Conservation (phyloP, 2,329 filamentous ascomycete genomes). For the Neopestalotiopsis sp. region DNA sequence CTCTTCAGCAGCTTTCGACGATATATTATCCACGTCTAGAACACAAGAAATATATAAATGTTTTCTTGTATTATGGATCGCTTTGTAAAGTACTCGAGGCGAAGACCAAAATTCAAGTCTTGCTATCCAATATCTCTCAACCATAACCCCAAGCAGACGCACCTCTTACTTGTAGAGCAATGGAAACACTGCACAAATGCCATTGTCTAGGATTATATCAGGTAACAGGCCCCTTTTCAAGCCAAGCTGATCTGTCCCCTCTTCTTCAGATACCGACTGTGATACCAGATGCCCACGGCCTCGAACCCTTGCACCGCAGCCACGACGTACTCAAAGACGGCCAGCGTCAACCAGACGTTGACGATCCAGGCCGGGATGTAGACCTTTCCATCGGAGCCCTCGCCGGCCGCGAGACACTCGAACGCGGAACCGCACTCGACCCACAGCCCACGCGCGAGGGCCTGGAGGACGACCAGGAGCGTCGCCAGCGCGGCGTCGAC, state of each 20-base stretch:
- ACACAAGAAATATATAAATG: neutral
- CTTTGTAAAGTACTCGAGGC: too few species aligned
- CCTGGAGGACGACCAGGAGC: slow-evolving; percentile 18
- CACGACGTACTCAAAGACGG: slow-evolving; percentile 18
- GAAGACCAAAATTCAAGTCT: too few species aligned
- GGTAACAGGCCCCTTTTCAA: too few species aligned
- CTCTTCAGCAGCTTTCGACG: neutral
- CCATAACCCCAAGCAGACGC: too few species aligned
- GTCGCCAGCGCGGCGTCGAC: slow-evolving; percentile 19
- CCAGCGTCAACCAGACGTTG: slow-evolving; percentile 19
- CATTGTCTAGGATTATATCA: too few species aligned
- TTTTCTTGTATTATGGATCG: too few species aligned
- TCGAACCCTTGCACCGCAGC: slow-evolving; percentile 18
- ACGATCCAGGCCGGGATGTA: slow-evolving; percentile 18
- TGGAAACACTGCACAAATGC: too few species aligned
- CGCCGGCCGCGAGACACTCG: neutral
- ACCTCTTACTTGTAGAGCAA: too few species aligned
- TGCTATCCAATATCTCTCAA: too few species aligned
- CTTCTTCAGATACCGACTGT: slow-evolving; percentile 20
- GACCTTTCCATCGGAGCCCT: neutral
- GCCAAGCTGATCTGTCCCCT: slow-evolving; percentile 22
- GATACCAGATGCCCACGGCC: slow-evolving; percentile 22
- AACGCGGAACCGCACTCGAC: slow-evolving; percentile 11
- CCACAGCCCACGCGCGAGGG: slow-evolving; percentile 10
- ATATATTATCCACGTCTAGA: neutral